These are phyloP conservation scores for Wallacemonas sp. DNA, from an alignment of 208 protist genomes.

Conservation along the genomic window DNA sequence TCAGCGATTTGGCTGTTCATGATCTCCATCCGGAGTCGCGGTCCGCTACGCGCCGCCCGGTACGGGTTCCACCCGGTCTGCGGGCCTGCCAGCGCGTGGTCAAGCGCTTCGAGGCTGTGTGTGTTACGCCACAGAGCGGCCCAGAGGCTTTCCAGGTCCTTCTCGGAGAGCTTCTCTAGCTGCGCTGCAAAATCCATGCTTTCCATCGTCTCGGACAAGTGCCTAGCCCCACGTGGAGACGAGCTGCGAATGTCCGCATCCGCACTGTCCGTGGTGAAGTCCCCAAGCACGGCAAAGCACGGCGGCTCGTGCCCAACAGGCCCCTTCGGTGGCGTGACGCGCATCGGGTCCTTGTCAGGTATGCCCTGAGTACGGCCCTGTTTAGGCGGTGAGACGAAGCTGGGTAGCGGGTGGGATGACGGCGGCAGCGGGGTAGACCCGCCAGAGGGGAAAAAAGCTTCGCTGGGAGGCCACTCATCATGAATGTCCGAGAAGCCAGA, in stretches of 20 bases:
- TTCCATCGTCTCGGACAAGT: slow-evolving; percentile 15
- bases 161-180: slow-evolving; percentile 45
- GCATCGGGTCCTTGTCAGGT: too few relatives aligned
- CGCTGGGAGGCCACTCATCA: not conserved
- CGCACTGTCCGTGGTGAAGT: not conserved
- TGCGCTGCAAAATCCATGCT: slow-evolving; percentile 43
- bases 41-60: slow-evolving; percentile 50
- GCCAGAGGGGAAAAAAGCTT: not conserved
- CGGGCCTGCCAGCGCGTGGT: slow-evolving; percentile 34
- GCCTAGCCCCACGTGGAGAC: not conserved
- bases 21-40: slow-evolving; percentile 49
- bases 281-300: not conserved
- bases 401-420: not conserved
- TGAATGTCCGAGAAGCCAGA: not conserved
- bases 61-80: slow-evolving; percentile 79
- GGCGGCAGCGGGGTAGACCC: slow-evolving; percentile 3
- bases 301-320: not conserved
- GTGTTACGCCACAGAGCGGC: slow-evolving; percentile 39
- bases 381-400: not conserved
- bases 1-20: slow-evolving; percentile 75
- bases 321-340: too few relatives aligned
- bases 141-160: slow-evolving; percentile 43
- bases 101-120: slow-evolving; percentile 41
- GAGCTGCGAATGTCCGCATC: not conserved
- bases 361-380: too few relatives aligned